Percentiles rank a stretch among this genome's conserved stretches.
These are phyloP conservation scores for Tremella mesenterica DNA, from an alignment of 768 basidiomycete genomes.

Conservation along the genomic window DNA sequence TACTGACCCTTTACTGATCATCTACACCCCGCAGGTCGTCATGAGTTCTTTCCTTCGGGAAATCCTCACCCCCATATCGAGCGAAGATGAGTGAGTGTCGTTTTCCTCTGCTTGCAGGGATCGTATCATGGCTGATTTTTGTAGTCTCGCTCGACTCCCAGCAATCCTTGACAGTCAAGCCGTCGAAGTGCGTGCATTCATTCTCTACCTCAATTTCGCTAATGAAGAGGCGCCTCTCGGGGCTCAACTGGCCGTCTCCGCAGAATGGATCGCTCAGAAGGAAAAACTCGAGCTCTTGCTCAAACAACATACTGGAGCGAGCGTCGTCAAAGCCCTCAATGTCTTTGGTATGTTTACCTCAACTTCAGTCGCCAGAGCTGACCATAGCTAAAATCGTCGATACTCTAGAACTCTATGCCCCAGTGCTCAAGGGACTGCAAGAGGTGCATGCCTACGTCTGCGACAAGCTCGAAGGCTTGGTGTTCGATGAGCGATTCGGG, in stretches of 20 bases:
- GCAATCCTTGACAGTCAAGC: constrained; percentile 26
- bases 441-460: constrained; percentile 28
- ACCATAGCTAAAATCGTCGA: constrained; percentile 29
- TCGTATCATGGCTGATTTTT: not conserved
- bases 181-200: constrained; percentile 12
- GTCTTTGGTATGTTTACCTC: constrained; percentile 16
- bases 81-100: constrained; percentile 21
- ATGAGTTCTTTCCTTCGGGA: constrained; percentile 12
- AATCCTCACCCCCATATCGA: constrained; percentile 9
- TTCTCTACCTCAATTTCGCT: not conserved
- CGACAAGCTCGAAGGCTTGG: constrained; percentile 22
- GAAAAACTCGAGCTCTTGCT: constrained; percentile 13
- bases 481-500: constrained; percentile 18
- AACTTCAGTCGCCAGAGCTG: not conserved
- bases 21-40: not conserved
- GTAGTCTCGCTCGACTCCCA: constrained; percentile 15
- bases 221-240: constrained; percentile 15
- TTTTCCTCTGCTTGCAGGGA: not conserved
- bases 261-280: constrained; percentile 19
- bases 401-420: constrained; percentile 27
- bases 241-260: constrained; percentile 11
- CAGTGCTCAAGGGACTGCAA: constrained; percentile 25
- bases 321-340: constrained; percentile 15
- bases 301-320: constrained; percentile 8
- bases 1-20: not conserved